phyloP scores from a whole-genome alignment of 192 early-diverging fungal species.

The Backusella westeae region DNA sequence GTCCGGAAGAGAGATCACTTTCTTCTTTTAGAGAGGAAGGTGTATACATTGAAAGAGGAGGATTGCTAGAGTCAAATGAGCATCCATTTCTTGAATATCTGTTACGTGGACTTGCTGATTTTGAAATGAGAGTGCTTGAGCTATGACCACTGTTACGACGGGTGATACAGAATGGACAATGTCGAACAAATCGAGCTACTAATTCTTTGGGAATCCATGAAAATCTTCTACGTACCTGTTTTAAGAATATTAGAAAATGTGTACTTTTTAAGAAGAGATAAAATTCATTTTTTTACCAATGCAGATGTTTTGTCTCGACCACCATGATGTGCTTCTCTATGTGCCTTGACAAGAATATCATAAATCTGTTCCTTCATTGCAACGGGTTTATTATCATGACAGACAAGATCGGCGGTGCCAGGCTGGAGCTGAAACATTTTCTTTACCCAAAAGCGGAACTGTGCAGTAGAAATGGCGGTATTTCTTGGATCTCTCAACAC shows the following conservation, averaged over 20 bases:
- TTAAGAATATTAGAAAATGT: neutral
- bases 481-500: conserved; percentile 51
- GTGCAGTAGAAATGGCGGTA: conserved; percentile 52
- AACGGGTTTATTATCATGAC: conserved; percentile 52
- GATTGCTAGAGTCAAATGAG: conserved; percentile 12
- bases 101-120: conserved; percentile 19
- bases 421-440: conserved; percentile 50
- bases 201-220: conserved; percentile 42
- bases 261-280: neutral
- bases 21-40: conserved; percentile 19
- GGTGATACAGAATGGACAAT: conserved; percentile 40
- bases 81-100: conserved; percentile 28
- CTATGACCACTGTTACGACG: conserved; percentile 34
- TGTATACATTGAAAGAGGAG: neutral
- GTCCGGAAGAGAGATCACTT: conserved; percentile 11
- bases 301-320: conserved; percentile 58
- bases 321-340: conserved; percentile 50
- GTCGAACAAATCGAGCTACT: conserved; percentile 38
- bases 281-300: conserved; percentile 31
- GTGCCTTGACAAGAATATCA: conserved; percentile 48
- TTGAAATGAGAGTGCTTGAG: conserved; percentile 22
- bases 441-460: conserved; percentile 58
- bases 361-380: conserved; percentile 53
- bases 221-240: conserved; percentile 30
- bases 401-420: conserved; percentile 41